Percentiles rank a stretch among this genome's conserved stretches.
Conservation (phyloP, 2,329 filamentous ascomycete species). For the Truncatella angustata region DNA sequence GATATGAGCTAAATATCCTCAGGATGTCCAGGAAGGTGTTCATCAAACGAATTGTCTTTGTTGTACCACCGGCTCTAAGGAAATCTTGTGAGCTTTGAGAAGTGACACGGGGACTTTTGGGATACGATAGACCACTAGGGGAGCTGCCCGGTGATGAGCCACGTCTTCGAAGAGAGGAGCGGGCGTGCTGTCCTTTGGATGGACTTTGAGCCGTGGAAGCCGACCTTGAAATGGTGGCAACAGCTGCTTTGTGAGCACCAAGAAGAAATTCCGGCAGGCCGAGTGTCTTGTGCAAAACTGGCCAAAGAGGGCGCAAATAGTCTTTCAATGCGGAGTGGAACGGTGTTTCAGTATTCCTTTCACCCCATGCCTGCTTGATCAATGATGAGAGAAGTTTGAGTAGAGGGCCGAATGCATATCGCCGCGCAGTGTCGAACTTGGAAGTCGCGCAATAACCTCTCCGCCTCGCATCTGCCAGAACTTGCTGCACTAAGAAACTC, state of each 20-base stretch:
- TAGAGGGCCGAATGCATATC: constrained; percentile 61
- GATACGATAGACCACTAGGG: constrained; percentile 29
- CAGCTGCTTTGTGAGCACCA: constrained; percentile 41
- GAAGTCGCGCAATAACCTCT: constrained; percentile 65
- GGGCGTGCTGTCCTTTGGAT: constrained; percentile 28
- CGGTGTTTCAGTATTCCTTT: constrained; percentile 62
- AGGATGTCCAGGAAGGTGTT: constrained; percentile 87
- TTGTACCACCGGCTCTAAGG: constrained; percentile 54
- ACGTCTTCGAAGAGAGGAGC: constrained; percentile 37
- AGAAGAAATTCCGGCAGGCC: constrained; percentile 70
- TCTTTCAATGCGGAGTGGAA: constrained; percentile 62
- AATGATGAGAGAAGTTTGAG: constrained; percentile 64
- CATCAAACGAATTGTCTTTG: constrained; percentile 72
- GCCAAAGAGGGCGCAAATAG: constrained; percentile 63
- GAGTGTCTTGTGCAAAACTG: constrained; percentile 59
- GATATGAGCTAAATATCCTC: constrained; percentile 75
- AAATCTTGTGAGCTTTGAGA: constrained; percentile 59
- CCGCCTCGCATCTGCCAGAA: constrained; percentile 58
- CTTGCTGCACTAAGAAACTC: constrained; percentile 62
- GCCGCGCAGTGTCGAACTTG: constrained; percentile 63
- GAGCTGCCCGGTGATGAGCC: constrained; percentile 49
- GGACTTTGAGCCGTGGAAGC: constrained; percentile 33
- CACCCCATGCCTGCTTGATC: constrained; percentile 67
- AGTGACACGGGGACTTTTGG: constrained; percentile 36
- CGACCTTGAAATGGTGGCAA: constrained; percentile 30